Conservation (phyloP, 805 yeast species). For the Metschnikowia lachancei region DNA sequence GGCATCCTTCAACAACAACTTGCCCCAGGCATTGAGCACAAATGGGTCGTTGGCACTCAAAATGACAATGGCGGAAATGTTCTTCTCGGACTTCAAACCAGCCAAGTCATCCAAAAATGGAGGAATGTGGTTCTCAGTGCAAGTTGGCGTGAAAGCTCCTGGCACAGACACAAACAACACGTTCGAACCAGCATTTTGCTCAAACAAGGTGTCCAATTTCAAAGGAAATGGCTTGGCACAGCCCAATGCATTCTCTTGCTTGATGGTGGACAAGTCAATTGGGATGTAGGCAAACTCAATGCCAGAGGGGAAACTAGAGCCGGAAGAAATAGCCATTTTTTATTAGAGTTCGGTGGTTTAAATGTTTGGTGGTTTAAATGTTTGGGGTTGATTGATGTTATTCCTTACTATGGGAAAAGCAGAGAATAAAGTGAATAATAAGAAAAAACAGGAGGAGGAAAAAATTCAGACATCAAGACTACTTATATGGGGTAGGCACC, state of each 20-base stretch:
- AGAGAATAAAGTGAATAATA: not conserved
- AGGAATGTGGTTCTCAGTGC: conserved; percentile 45
- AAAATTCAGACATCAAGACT: too few relatives aligned
- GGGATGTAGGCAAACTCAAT: conserved; percentile 39
- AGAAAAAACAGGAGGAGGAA: not conserved
- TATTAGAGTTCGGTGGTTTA: not conserved
- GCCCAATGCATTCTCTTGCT: conserved; percentile 27
- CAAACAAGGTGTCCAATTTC: conserved; percentile 33
- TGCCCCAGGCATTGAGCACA: conserved; percentile 45
- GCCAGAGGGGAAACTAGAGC: conserved; percentile 34
- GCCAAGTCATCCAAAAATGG: conserved; percentile 33
- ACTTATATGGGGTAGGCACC: not conserved
- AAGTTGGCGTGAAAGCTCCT: conserved; percentile 45
- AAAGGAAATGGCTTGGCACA: conserved; percentile 37
- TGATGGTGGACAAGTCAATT: conserved; percentile 28
- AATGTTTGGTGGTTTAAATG: not conserved
- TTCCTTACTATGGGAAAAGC: not conserved
- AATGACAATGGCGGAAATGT: conserved; percentile 34
- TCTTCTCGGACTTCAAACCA: conserved; percentile 28
- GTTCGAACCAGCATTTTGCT: conserved; percentile 24
- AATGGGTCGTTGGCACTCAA: conserved; percentile 44
- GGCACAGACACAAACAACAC: conserved; percentile 41
- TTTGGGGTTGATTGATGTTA: not conserved
- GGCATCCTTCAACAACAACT: conserved; percentile 33
- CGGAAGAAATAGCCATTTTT: conserved; percentile 23